These are phyloP conservation scores for Colletotrichum sp. DNA, from an alignment of 2,329 filamentous ascomycete genomes.

Conservation along the genomic window DNA sequence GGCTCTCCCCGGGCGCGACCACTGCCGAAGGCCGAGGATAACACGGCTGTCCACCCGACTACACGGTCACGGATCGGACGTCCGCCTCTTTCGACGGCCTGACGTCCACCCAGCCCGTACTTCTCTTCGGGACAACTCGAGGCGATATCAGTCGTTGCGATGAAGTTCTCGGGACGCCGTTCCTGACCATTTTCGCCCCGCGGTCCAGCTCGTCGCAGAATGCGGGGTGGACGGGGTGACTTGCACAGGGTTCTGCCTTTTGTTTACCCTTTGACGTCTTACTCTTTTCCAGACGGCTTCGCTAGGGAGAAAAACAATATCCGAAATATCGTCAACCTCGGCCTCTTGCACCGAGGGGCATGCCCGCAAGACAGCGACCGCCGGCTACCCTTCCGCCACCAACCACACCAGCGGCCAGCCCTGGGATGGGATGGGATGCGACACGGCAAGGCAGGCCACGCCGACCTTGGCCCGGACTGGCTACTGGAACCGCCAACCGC, in stretches of 20 bases:
- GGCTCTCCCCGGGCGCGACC: not conserved
- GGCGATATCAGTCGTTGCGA: conserved; percentile 13
- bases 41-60: conserved; percentile 15
- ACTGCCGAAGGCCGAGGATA: conserved; percentile 22
- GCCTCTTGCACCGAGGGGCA: conserved; percentile 1
- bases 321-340: conserved; percentile 11
- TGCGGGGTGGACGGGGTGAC: not conserved
- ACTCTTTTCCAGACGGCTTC: not conserved
- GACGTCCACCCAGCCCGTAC: not conserved
- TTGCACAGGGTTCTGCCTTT: not conserved
- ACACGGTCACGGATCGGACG: not conserved
- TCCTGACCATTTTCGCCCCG: conserved; percentile 28
- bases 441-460: not conserved
- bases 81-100: not conserved
- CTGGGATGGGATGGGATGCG: not conserved
- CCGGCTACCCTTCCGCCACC: not conserved
- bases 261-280: conserved; percentile 6
- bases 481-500: not conserved
- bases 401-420: not conserved
- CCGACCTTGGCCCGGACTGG: conserved; percentile 1
- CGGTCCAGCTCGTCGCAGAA: not conserved
- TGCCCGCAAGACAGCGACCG: not conserved
- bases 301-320: not conserved
- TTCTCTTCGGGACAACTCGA: conserved; percentile 16
- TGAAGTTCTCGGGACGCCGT: conserved; percentile 2